Evolutionary conservation across 2,329 filamentous ascomycete genomes (phyloP).

Genomic region (Phaeosphaeria sp.): DNA sequence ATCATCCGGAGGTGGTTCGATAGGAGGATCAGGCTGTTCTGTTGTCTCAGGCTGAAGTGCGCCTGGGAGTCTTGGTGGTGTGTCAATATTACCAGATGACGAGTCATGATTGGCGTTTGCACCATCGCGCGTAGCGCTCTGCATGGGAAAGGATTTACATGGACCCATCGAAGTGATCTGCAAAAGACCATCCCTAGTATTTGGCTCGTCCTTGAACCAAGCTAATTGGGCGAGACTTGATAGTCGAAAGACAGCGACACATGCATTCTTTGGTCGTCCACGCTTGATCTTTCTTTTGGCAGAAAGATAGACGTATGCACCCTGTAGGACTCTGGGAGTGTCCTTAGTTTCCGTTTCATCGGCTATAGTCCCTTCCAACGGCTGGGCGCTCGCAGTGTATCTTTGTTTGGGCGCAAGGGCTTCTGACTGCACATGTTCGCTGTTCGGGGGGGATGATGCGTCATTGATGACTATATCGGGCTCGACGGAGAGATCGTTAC

Average conservation of each 20-base stretch:
- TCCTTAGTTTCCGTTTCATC: conserved; percentile 19
- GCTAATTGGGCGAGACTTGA: conserved; percentile 39
- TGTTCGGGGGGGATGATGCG: background rate
- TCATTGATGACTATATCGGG: background rate
- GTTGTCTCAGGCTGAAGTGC: background rate
- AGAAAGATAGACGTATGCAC: conserved; percentile 55
- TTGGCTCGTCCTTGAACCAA: conserved; percentile 39
- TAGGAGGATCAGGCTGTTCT: background rate
- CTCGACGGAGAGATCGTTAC: background rate
- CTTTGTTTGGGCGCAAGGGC: background rate
- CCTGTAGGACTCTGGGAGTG: conserved; percentile 40
- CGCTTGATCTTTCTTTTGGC: conserved; percentile 45
- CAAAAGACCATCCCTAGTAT: too few relatives aligned
- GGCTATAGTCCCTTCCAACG: background rate
- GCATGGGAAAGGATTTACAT: background rate
- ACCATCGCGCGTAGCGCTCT: background rate
- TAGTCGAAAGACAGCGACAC: conserved; percentile 53
- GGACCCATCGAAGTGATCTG: background rate
- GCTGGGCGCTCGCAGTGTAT: background rate
- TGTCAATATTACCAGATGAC: background rate
- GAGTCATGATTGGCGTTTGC: background rate
- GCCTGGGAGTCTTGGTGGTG: background rate
- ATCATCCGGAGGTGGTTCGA: background rate
- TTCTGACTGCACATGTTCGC: background rate
- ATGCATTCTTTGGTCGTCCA: conserved; percentile 53